Conservation (phyloP, 1,284 basidiomycete genomes). For the Papiliotrema nemorosa region DNA sequence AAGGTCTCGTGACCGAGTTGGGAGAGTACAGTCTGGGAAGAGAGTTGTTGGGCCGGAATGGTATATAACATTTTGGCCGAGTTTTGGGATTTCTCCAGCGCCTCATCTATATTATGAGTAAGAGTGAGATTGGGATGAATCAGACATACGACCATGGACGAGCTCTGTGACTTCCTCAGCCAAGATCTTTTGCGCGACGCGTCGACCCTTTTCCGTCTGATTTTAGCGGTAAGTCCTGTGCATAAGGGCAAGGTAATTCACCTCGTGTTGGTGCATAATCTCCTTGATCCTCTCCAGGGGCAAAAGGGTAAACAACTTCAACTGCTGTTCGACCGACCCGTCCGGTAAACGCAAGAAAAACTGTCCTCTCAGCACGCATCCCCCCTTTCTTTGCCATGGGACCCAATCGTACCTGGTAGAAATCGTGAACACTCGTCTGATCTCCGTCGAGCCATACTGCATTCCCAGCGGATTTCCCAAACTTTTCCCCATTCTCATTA, state of each 20-base stretch:
- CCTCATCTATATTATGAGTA: background rate
- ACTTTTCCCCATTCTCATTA: constrained; percentile 85
- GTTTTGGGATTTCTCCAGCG: background rate
- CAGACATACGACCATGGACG: constrained; percentile 59
- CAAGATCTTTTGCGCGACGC: constrained; percentile 70
- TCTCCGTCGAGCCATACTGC: constrained; percentile 81
- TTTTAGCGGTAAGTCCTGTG: background rate
- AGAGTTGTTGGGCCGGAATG: background rate
- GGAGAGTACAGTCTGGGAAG: constrained; percentile 45
- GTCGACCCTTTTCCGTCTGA: constrained; percentile 42
- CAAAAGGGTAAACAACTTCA: constrained; percentile 81
- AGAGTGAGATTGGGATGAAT: background rate
- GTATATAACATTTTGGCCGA: background rate
- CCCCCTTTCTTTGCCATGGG: background rate
- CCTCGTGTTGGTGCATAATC: constrained; percentile 59
- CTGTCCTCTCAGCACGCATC: constrained; percentile 50
- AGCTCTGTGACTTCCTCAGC: constrained; percentile 85
- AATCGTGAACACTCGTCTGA: constrained; percentile 78
- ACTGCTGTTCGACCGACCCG: constrained; percentile 73
- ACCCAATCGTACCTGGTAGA: constrained; percentile 76
- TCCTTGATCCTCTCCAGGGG: constrained; percentile 59
- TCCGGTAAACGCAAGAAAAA: constrained; percentile 85
- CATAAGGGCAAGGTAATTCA: constrained; percentile 4
- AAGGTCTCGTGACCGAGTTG: constrained; percentile 58
- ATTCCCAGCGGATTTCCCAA: constrained; percentile 96